Conservation (phyloP, 257 asterid genomes). For the Solanum okadae region DNA sequence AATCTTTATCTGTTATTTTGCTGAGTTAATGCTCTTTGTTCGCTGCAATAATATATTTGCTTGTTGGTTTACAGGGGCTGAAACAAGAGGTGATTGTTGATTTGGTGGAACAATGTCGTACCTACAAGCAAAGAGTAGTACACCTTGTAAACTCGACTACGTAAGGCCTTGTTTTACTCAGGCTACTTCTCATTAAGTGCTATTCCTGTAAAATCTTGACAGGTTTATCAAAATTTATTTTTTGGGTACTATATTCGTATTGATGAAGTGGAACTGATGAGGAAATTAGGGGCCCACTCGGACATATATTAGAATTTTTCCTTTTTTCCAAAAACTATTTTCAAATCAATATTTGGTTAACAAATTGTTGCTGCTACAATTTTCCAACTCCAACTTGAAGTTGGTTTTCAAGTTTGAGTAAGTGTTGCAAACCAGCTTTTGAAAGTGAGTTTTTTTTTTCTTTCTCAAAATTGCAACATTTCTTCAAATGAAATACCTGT, state of each 20-base stretch:
- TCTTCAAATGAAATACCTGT: neutral
- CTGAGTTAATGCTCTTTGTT: neutral
- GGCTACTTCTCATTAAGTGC: neutral
- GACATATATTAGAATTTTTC: neutral
- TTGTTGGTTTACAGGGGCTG: slow-evolving; percentile 49
- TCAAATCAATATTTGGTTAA: neutral
- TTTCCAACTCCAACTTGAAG: neutral
- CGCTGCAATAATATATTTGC: neutral
- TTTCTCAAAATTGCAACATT: neutral
- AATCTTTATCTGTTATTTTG: neutral
- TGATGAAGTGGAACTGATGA: neutral
- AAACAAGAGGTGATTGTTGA: slow-evolving; percentile 97
- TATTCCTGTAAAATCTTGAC: slow-evolving; percentile 1
- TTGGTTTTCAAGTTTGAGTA: neutral
- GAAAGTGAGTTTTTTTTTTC: neutral
- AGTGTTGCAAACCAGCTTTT: neutral
- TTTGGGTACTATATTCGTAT: neutral
- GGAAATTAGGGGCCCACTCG: neutral
- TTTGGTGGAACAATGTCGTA: slow-evolving; percentile 95
- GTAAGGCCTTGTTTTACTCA: slow-evolving; percentile 50
- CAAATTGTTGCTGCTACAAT: neutral
- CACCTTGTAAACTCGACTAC: slow-evolving; percentile 97
- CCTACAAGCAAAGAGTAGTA: slow-evolving; percentile 91
- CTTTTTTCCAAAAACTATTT: neutral
- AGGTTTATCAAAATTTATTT: neutral